Evolutionary conservation across 768 basidiomycete genomes (phyloP).

Genomic region (Trametes elegans): DNA sequence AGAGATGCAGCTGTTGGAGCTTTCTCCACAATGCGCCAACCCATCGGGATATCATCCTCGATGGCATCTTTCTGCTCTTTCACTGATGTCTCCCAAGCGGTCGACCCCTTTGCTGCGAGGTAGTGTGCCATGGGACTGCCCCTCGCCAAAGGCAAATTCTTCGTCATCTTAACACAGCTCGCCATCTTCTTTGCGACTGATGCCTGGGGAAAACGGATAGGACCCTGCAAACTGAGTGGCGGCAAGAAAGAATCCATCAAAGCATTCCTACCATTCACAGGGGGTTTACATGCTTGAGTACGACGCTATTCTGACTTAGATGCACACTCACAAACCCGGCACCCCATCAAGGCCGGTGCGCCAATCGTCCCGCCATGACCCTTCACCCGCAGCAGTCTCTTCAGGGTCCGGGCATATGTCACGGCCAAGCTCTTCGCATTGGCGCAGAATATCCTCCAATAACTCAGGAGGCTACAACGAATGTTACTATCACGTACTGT

Average conservation of each 20-base stretch:
- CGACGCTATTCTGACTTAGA: neutral
- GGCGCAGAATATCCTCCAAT: constrained; percentile 52
- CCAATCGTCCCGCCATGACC: constrained; percentile 35
- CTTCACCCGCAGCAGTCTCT: constrained; percentile 17
- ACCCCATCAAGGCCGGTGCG: constrained; percentile 45
- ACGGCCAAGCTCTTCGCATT: constrained; percentile 49
- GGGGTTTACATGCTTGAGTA: neutral
- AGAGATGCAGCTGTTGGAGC: constrained; percentile 41
- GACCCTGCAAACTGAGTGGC: constrained; percentile 46
- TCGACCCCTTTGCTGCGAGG: constrained; percentile 66
- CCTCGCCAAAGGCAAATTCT: constrained; percentile 51
- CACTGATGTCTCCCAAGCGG: constrained; percentile 71
- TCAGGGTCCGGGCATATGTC: constrained; percentile 49
- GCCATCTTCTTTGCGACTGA: constrained; percentile 56
- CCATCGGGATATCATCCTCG: constrained; percentile 62
- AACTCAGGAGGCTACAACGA: constrained; percentile 61
- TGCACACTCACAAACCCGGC: constrained; percentile 59
- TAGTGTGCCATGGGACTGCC: constrained; percentile 70
- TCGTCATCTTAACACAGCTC: constrained; percentile 62
- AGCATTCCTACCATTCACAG: constrained; percentile 35
- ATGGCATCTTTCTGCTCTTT: constrained; percentile 49
- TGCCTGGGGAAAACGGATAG: constrained; percentile 51
- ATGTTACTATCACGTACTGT: neutral
- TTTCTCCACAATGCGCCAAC: constrained; percentile 71
- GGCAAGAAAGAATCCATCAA: constrained; percentile 48